Evolutionary conservation across 208 protist species (phyloP), one percentile per base, ranked within the genome.

Genomic region (Crithidia mellificae): DNA sequence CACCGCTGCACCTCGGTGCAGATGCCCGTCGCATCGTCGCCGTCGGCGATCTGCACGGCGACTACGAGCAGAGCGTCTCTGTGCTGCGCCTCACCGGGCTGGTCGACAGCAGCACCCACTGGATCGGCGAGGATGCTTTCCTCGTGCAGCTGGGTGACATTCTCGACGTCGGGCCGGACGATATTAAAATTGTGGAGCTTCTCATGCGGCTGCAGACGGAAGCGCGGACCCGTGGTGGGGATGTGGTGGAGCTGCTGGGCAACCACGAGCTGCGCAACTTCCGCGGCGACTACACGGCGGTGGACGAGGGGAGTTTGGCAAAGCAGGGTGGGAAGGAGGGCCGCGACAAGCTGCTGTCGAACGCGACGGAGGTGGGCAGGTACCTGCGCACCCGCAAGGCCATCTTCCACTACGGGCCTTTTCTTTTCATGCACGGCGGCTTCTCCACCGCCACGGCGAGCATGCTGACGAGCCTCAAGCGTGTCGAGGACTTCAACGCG

Each of bases 221-320:
- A 65, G 90, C 91, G 27, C 66, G 64, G 22, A 66, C 57, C 15
- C 78, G 68, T 11, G 92, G 91, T 27, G 94, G 94, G 22, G 77
- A 93, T 64, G 85, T 97, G 22, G 68, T 92, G 34, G 69, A 93
- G 68, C 76, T 98, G 74, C 75, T 98, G 14, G 92, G 94, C 50
- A 98, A 97, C 63, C 92, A 98, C 70, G 94, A 98, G 74, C 66
- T 97, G 39, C 83, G 92, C 47, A 97, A 97, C 78, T 84, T 97
- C 61, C 54, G 82, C 9, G 91, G 92, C 25, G 87, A 94, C 70
- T 93, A 86, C 68, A 74, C 27, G 11, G 88, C 84, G 14, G 92
- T 97, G 30, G 80, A 94, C 65, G 54, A 69, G 11, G 58, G 44
- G 24, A 90, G 84, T 43, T 67, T 93, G 24, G 68, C 76, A 22